phyloP scores from a whole-genome alignment of 2,329 filamentous ascomycete species.

The Fusarium torreyae region DNA sequence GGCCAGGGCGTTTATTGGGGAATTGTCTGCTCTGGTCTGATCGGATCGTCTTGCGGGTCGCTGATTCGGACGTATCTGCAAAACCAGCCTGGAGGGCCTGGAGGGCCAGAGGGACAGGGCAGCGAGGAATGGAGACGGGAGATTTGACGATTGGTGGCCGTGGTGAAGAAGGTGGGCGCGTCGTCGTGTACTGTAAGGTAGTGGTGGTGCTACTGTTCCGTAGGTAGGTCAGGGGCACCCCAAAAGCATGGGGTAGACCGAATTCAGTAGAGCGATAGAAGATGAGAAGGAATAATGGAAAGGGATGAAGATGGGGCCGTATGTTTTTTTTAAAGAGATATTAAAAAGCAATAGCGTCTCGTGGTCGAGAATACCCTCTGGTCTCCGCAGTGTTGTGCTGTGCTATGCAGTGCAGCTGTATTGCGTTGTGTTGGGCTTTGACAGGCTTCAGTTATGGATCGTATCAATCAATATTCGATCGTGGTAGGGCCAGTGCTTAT shows the following conservation, averaged over 20 bases:
- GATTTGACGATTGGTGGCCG: slow-evolving; percentile 44
- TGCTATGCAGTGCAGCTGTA: slow-evolving; percentile 15
- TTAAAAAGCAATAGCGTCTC: slow-evolving; percentile 22
- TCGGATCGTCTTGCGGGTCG: slow-evolving; percentile 33
- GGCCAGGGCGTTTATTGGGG: slow-evolving; percentile 37
- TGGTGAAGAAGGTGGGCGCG: slow-evolving; percentile 28
- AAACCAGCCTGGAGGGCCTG: slow-evolving; percentile 27
- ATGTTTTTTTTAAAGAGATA: slow-evolving; percentile 32
- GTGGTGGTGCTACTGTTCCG: slow-evolving; percentile 23
- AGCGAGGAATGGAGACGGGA: slow-evolving; percentile 24
- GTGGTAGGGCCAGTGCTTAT: slow-evolving; percentile 22
- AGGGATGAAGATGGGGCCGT: slow-evolving; percentile 1
- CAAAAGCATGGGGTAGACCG: slow-evolving; percentile 25
- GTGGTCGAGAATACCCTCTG: slow-evolving; percentile 28
- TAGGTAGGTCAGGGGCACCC: slow-evolving; percentile 29
- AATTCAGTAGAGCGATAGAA: slow-evolving; percentile 12
- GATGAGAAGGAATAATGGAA: background rate
- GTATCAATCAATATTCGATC: slow-evolving; percentile 29
- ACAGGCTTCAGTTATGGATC: slow-evolving; percentile 34
- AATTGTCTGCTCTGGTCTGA: slow-evolving; percentile 13
- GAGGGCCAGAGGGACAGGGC: slow-evolving; percentile 13
- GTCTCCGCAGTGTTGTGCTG: slow-evolving; percentile 31
- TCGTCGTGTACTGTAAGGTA: slow-evolving; percentile 13
- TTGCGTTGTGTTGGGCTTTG: slow-evolving; percentile 37
- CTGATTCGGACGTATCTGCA: slow-evolving; percentile 19